Evolutionary conservation across 257 asterid species (phyloP).

Genomic region (Solanum pimpinellifolium): DNA sequence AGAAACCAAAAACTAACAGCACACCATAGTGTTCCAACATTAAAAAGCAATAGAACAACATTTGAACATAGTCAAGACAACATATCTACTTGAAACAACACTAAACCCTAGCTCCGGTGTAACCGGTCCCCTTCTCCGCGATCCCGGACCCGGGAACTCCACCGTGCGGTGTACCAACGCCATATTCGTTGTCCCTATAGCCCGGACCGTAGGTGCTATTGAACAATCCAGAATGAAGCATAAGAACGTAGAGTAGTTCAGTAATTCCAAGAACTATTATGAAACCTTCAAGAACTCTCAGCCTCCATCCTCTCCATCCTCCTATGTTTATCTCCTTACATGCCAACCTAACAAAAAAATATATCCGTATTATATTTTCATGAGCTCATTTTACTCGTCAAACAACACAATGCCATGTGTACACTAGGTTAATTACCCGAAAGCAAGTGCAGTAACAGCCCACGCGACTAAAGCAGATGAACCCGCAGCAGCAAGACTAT

Average conservation of each 20-base stretch:
- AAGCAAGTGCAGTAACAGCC: conserved; percentile 78
- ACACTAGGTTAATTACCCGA: conserved; percentile 9
- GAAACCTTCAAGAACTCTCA: conserved; percentile 65
- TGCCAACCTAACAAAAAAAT: conserved; percentile 34
- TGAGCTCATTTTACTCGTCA: no score
- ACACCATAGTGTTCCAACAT: background rate
- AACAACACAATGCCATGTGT: background rate
- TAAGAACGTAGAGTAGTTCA: conserved; percentile 47
- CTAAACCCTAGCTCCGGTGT: conserved; percentile 20
- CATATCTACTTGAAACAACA: no score
- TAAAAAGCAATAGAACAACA: background rate
- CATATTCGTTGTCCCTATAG: conserved; percentile 30
- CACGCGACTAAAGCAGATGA: conserved; percentile 57
- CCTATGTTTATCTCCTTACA: conserved; percentile 80
- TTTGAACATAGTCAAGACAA: background rate
- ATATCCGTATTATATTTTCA: no score
- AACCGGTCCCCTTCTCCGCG: conserved; percentile 31
- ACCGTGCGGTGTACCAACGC: conserved; percentile 2
- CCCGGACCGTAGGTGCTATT: conserved; percentile 63
- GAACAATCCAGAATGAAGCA: conserved; percentile 65
- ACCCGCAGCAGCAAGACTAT: conserved; percentile 81
- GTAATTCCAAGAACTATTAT: conserved; percentile 53
- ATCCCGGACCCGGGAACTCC: background rate
- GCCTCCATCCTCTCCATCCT: conserved; percentile 87
- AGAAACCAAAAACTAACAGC: background rate